Conservation (phyloP, 371 early-diverging fungal genomes). For the Umbelopsis sp. region DNA sequence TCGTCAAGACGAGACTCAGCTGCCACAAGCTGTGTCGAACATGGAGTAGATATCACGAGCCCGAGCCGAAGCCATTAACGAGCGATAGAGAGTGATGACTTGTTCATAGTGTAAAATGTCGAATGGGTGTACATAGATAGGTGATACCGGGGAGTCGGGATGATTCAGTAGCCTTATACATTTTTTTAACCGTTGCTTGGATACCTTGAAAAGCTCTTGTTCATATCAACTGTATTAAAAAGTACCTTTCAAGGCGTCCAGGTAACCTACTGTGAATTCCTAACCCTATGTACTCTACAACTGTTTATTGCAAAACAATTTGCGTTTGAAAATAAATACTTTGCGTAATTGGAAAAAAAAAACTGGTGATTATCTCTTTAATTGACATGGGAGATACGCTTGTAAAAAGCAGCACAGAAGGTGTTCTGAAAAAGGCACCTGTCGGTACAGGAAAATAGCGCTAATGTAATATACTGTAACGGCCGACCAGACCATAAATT, state of each 20-base stretch:
- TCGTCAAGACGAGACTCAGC: slow-evolving; percentile 10
- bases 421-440: too few species aligned
- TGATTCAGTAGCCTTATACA: slow-evolving; percentile 8
- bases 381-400: neutral
- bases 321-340: slow-evolving; percentile 10
- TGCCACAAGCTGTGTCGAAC: slow-evolving; percentile 12
- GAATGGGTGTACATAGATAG: slow-evolving; percentile 19
- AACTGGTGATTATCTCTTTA: neutral
- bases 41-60: slow-evolving; percentile 14
- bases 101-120: slow-evolving; percentile 20
- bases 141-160: slow-evolving; percentile 13
- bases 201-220: slow-evolving; percentile 16
- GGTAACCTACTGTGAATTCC: slow-evolving; percentile 11
- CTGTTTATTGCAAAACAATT: neutral
- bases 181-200: slow-evolving; percentile 14
- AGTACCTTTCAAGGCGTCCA: slow-evolving; percentile 11
- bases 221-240: slow-evolving; percentile 16
- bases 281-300: slow-evolving; percentile 17
- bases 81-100: slow-evolving; percentile 12
- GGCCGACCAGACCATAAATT: too few species aligned
- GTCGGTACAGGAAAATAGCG: too few species aligned
- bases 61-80: slow-evolving; percentile 10
- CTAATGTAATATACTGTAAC: too few species aligned
- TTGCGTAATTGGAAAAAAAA: too few species aligned
- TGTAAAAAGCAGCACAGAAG: too few species aligned